Base-by-base conservation (phyloP, 805 yeast genomes). In the Pichia eremophila region DNA sequence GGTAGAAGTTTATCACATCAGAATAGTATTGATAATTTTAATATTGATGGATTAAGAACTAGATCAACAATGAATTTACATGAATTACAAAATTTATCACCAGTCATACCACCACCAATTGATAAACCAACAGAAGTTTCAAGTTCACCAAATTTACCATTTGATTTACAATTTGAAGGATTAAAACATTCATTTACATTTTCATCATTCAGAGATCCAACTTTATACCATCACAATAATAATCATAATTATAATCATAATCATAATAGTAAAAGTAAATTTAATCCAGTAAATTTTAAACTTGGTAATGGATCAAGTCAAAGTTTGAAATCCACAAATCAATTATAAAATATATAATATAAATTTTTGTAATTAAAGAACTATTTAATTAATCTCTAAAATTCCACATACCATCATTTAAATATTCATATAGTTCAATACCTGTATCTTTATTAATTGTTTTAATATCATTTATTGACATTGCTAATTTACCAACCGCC, bases 391-490 rank as follows among this genome's bases (percentile, higher is more conserved):
- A 36, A 15, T 29, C 73, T 39, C 69, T 66, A 57, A 81, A 76
- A 52, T 71, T 70, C 93, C 93, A 85, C 56, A 90, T 71, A 6
- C 96, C 95, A 66, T 90, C 98, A 41, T 96, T 96, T 56, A 90
- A 69, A 62, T 85, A 81, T 57, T 85, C 90, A 50, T 84, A 67
- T 59, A 89, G 69, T 60, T 89, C 96, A 48, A 91, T 79, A 60
- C 96, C 97, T 51, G 85, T 81, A 40, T 95, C 96, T 65, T 90
- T 90, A 64, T 90, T 90, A 39, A 77, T 72, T 19, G 76, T 68
- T 64, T 84, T 85, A 59, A 90, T 89, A 43, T 90, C 96, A 57
- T 85, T 91, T 2, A 95, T 84, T 56, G 89, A 81, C 96, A 90
- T 87, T 43, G 77, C 66, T 52, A 91, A 71, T 57, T 81, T 80